Conservation (phyloP, 805 yeast genomes). For the Yamadazyma sp. region DNA sequence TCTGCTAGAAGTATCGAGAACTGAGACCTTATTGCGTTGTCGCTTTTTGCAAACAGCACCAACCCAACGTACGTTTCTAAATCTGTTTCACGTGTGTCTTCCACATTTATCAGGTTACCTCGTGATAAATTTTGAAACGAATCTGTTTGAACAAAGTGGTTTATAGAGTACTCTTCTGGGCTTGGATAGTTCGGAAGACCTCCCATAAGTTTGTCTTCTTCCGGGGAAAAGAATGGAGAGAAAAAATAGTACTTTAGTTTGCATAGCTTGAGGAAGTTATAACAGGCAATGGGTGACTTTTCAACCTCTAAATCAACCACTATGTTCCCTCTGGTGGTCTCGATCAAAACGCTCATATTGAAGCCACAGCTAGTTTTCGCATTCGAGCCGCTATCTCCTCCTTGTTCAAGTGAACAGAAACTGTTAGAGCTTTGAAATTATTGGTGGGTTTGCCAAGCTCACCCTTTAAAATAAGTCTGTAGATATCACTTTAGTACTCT, state of each 20-base stretch:
- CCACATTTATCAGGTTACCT: background rate
- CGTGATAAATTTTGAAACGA: conserved; percentile 7
- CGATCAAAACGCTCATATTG: conserved; percentile 41
- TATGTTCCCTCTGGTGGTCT: conserved; percentile 42
- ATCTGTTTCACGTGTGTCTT: background rate
- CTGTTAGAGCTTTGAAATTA: no score
- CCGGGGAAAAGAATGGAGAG: conserved; percentile 44
- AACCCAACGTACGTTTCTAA: conserved; percentile 4
- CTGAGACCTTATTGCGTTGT: conserved; percentile 9
- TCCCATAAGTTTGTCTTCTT: background rate
- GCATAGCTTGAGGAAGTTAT: conserved; percentile 56
- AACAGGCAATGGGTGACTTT: conserved; percentile 37
- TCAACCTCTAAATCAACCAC: conserved; percentile 47
- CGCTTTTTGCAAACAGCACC: conserved; percentile 13
- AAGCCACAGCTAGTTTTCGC: conserved; percentile 2
- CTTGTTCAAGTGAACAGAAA: no score
- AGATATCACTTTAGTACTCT: no score
- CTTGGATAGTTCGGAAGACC: conserved; percentile 52
- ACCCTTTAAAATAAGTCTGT: no score
- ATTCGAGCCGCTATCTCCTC: no score
- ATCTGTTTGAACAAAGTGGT: conserved; percentile 11
- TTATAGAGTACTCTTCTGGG: conserved; percentile 6
- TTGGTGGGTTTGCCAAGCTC: no score
- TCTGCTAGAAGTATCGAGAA: conserved; percentile 15
- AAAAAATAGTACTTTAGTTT: conserved; percentile 51